Percentiles rank a stretch among this genome's conserved stretches.
Evolutionary conservation across 2,329 filamentous ascomycete species (phyloP).

Genomic region (Botryotinia convoluta): DNA sequence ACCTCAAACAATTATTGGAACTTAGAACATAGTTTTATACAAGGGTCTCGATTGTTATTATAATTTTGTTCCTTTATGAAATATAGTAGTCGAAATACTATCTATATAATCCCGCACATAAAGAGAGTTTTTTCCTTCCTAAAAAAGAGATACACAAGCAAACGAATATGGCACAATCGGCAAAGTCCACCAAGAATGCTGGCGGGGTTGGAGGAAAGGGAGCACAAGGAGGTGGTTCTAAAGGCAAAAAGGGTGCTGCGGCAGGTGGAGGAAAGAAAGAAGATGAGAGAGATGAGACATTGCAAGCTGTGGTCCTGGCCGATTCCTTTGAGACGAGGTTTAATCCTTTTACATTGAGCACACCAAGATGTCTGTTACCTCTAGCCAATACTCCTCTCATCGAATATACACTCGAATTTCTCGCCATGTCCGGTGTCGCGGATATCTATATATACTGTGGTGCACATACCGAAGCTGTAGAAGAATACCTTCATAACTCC

Average conservation of each 20-base stretch:
- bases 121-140: background rate
- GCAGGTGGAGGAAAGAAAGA: slow-evolving; percentile 34
- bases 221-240: slow-evolving; percentile 21
- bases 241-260: slow-evolving; percentile 36
- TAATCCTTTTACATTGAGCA: slow-evolving; percentile 82
- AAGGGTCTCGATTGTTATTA: background rate
- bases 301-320: slow-evolving; percentile 61
- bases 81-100: background rate
- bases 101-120: background rate
- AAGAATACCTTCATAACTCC: slow-evolving; percentile 79
- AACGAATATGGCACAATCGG: slow-evolving; percentile 26
- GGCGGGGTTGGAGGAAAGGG: slow-evolving; percentile 24
- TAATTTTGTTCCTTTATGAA: no score
- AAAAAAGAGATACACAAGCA: background rate
- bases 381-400: slow-evolving; percentile 92
- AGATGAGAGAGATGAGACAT: slow-evolving; percentile 39
- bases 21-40: background rate
- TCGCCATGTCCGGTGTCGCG: slow-evolving; percentile 91
- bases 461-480: slow-evolving; percentile 80
- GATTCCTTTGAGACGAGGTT: slow-evolving; percentile 95
- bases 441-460: slow-evolving; percentile 92
- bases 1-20: background rate
- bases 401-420: slow-evolving; percentile 95
- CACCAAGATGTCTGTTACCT: slow-evolving; percentile 86
- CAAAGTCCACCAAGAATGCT: slow-evolving; percentile 29